Conservation (phyloP, 768 basidiomycete species). For the Collybiopsis confluens region DNA sequence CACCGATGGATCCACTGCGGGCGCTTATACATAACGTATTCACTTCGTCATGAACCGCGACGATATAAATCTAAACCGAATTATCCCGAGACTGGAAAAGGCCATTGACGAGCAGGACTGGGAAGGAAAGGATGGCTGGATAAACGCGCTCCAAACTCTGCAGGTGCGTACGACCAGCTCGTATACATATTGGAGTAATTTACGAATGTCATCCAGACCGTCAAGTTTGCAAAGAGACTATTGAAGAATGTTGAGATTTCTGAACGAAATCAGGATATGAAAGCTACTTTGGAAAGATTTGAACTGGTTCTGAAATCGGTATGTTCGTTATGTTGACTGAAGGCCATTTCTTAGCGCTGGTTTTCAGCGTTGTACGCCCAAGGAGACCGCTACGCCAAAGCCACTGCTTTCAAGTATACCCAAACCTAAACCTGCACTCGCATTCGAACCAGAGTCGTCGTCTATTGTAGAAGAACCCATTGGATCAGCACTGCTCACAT, state of each 20-base stretch:
- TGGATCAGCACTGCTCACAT: constrained; percentile 24
- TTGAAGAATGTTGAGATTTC: constrained; percentile 53
- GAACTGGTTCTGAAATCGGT: constrained; percentile 49
- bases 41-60: constrained; percentile 37
- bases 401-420: constrained; percentile 55
- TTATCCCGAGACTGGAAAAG: constrained; percentile 60
- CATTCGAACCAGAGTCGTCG: constrained; percentile 11
- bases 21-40: too few relatives aligned
- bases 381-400: constrained; percentile 33
- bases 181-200: not conserved
- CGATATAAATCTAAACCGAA: constrained; percentile 61
- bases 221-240: constrained; percentile 55
- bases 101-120: constrained; percentile 38
- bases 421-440: constrained; percentile 26
- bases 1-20: too few relatives aligned
- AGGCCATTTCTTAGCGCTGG: too few relatives aligned
- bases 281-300: constrained; percentile 48
- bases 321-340: too few relatives aligned
- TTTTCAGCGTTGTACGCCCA: constrained; percentile 40
- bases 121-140: constrained; percentile 38
- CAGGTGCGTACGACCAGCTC: constrained; percentile 39
- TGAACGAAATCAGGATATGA: constrained; percentile 42
- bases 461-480: constrained; percentile 17
- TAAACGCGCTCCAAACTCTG: constrained; percentile 49
- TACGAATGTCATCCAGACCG: constrained; percentile 32